phyloP scores from a whole-genome alignment of 495 filamentous ascomycete genomes.

The Lophiostoma macrostomum region DNA sequence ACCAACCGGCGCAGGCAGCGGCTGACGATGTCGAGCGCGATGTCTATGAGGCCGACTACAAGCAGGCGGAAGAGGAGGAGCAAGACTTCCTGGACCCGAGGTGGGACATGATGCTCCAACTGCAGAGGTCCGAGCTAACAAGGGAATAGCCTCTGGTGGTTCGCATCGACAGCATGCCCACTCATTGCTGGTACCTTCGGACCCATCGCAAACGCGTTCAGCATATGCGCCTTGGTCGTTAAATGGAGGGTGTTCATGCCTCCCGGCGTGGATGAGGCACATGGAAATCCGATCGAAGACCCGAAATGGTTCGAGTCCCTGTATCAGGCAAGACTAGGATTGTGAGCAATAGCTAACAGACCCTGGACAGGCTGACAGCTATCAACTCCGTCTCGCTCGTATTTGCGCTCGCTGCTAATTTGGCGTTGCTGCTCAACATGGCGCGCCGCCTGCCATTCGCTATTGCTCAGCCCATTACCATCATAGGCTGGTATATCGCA shows the following conservation, averaged over 20 bases:
- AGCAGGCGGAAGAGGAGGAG: conserved; percentile 39
- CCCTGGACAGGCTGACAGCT: conserved; percentile 59
- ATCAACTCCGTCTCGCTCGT: conserved; percentile 73
- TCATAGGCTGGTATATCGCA: conserved; percentile 63
- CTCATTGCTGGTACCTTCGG: conserved; percentile 80
- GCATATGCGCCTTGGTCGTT: conserved; percentile 69
- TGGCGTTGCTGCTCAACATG: conserved; percentile 69
- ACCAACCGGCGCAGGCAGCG: conserved; percentile 52
- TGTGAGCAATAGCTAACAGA: too few species aligned
- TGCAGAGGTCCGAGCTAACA: conserved; percentile 7
- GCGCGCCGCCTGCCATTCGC: conserved; percentile 59
- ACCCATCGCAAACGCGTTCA: conserved; percentile 79
- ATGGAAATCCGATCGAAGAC: conserved; percentile 58
- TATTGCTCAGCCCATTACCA: conserved; percentile 63
- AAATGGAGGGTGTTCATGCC: conserved; percentile 68
- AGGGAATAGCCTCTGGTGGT: conserved; percentile 70
- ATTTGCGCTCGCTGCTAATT: conserved; percentile 68
- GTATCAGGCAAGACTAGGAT: too few species aligned
- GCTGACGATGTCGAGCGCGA: conserved; percentile 47
- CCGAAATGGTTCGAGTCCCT: conserved; percentile 77
- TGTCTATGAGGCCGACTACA: conserved; percentile 29
- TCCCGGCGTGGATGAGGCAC: conserved; percentile 46
- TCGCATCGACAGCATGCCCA: conserved; percentile 76
- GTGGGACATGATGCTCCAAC: conserved; percentile 34
- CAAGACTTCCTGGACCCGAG: conserved; percentile 55